phyloP scores from a whole-genome alignment of 73 alveolate species.

The Paramecium tetraurelia region DNA sequence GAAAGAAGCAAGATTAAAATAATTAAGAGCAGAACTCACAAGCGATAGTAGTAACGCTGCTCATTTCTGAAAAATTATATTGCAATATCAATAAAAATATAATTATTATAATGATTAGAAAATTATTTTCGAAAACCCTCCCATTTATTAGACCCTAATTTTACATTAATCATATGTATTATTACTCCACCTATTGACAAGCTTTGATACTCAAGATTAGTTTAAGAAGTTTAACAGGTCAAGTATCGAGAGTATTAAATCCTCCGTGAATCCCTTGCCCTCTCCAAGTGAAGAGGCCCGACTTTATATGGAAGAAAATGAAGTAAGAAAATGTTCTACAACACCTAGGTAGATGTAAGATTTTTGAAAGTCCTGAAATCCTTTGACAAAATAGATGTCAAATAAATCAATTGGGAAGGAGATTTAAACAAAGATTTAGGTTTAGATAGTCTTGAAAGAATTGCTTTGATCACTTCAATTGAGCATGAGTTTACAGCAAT shows the following conservation, averaged over 20 bases:
- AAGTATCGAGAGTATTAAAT: not conserved
- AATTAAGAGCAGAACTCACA: conserved; percentile 55
- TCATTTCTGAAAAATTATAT: conserved; percentile 4
- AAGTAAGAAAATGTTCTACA: not conserved
- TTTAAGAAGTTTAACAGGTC: not conserved
- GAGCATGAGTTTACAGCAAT: conserved; percentile 82
- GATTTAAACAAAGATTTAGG: conserved; percentile 63
- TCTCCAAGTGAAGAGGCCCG: not conserved
- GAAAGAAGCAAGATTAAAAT: conserved; percentile 60
- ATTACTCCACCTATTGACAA: not conserved
- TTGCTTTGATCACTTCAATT: conserved; percentile 75
- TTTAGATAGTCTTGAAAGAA: conserved; percentile 72
- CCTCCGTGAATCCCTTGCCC: not conserved
- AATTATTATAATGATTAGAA: conserved; percentile 11
- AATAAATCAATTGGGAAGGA: conserved; percentile 70
- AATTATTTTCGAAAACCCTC: not conserved
- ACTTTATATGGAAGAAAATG: conserved; percentile 1
- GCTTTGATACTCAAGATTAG: not conserved
- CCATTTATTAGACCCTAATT: not conserved
- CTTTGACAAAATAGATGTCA: conserved; percentile 64
- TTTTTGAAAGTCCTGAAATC: conserved; percentile 42
- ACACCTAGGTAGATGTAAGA: conserved; percentile 44
- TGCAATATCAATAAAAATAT: not conserved
- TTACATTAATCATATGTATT: not conserved
- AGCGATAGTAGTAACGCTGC: conserved; percentile 52